Evolutionary conservation across 2,329 filamentous ascomycete species (phyloP), one percentile per base, ranked within the genome.

Genomic region (Cladobotryum mycophilum): DNA sequence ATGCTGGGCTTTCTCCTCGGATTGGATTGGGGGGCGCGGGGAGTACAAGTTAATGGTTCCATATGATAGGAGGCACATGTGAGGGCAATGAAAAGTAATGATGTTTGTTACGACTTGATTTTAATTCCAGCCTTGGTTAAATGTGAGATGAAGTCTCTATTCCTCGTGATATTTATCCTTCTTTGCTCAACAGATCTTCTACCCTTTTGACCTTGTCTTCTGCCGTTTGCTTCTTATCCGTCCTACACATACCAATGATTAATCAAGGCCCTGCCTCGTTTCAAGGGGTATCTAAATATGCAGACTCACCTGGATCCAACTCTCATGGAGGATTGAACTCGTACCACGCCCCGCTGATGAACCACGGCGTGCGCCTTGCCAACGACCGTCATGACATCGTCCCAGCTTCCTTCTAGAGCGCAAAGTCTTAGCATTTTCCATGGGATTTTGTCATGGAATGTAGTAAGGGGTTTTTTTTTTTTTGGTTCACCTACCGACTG

Each of bases 271-370:
- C 40, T 43, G 22, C 18, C 25, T 14, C 38, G 13, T 7, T n/a
- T 25, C 9, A 45, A 5, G 6, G 13, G 34, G 17, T 36, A 12
- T n/a, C n/a, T 12, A 38, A 6, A n/a, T n/a, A 22, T 25, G 9
- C 9, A 6, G 9, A 70, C 76, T 63, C 59, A 86, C 85, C 86
- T 82, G 25, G 86, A 86, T 1, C 92, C 92, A 41, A 90, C 84
- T 12, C 92, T 77, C 72, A 97, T 91, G 64, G 92, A 90, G 25
- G 84, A 88, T 74, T 97, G 92, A 38, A 97, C 87, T 49, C 93
- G 76, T 53, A 87, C 76, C 34, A 89, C 80, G n/a, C 89, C 89
- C 53, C 82, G 79, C 53, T 82, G 71, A 64, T 95, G 90, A 18
- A 95, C 80, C 43, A 89, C 73, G 0, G 79, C 78, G 70, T 95